Evolutionary conservation across 1,284 basidiomycete species (phyloP), one percentile per base, ranked within the genome.

Genomic region (Dichomitus squalens): DNA sequence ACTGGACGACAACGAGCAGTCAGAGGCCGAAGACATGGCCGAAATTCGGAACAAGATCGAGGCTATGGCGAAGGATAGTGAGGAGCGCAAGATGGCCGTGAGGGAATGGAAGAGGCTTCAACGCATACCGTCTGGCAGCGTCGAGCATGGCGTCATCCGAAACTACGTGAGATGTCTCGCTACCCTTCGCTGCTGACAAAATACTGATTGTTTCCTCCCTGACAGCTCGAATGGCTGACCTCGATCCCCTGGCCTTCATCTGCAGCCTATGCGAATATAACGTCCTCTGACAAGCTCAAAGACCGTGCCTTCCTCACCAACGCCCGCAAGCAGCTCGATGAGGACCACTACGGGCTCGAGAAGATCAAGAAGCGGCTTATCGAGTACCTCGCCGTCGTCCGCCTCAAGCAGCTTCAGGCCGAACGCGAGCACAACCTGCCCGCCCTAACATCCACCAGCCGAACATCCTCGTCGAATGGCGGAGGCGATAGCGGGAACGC

Each of bases 331-430:
- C 93, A 95, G 61, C 83, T 96, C 6, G 93, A 96, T 64, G 80
- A 86, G 39, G 94, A 96, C 61, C 93, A 96, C 72, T 96, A 87
- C 65, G 94, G 94, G 1, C 78, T 96, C 9, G 92, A 93, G 64
- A 93, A 93, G 72, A 87, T 96, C 72, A 96, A 96, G 80, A 90
- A 92, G 62, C 83, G 94, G 8, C 78, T 96, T 11, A 89, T 95
- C 54, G 94, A 96, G 69, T 96, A 94, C 70, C 81, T 96, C 21
- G 94, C 93, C 0, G 89, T 96, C 25, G 89, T 95, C 46, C 82
- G 93, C 63, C 77, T 96, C 46, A 86, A 85, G 61, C 86, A 92
- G 61, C 77, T 89, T 47, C 66, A 71, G 40, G 63, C 67, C 0
- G 80, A 80, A 55, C 73, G 69, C 46, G 76, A 80, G 16, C 61